Conservation (phyloP, 208 protist species). For the Trypanosoma conorhini region DNA sequence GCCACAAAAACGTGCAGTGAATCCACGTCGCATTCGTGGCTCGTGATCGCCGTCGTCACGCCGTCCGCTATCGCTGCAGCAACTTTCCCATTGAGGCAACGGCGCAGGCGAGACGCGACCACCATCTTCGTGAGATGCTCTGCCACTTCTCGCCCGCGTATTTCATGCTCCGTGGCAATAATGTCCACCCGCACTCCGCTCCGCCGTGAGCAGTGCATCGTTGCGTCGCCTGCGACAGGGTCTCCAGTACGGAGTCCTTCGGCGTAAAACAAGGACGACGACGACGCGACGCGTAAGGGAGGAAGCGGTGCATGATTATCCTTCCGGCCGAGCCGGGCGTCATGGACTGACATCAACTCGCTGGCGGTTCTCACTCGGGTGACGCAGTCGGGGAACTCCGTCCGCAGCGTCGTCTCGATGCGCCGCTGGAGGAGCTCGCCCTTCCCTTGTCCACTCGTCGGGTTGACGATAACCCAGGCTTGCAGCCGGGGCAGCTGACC, state of each 20-base stretch:
- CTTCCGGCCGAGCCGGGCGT: not conserved
- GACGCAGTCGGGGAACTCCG: conserved; percentile 6
- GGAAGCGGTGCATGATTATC: not conserved
- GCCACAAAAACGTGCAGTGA: conserved; percentile 47
- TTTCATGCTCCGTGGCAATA: conserved; percentile 18
- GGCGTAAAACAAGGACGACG: not conserved
- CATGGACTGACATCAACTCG: conserved; percentile 6
- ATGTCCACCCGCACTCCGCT: conserved; percentile 19
- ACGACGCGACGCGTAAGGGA: not conserved
- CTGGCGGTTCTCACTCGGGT: conserved; percentile 1
- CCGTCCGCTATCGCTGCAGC: not conserved
- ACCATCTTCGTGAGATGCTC: conserved; percentile 20
- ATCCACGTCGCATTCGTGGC: not conserved
- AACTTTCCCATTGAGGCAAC: not conserved
- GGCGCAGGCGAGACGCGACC: conserved; percentile 6
- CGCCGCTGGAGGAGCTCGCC: conserved; percentile 12
- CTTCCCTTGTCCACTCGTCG: conserved; percentile 50
- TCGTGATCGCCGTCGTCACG: not conserved
- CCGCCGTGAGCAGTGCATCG: not conserved
- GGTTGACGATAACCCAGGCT: conserved; percentile 68
- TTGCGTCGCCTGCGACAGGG: not conserved
- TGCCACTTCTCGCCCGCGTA: conserved; percentile 16
- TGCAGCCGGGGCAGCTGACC: not conserved
- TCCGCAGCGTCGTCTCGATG: conserved; percentile 21
- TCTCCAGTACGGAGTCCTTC: not conserved